Percentiles rank a stretch among this genome's conserved stretches.
Evolutionary conservation across 371 early-diverging fungal species (phyloP).

Genomic region (Chytridium lagenaria): DNA sequence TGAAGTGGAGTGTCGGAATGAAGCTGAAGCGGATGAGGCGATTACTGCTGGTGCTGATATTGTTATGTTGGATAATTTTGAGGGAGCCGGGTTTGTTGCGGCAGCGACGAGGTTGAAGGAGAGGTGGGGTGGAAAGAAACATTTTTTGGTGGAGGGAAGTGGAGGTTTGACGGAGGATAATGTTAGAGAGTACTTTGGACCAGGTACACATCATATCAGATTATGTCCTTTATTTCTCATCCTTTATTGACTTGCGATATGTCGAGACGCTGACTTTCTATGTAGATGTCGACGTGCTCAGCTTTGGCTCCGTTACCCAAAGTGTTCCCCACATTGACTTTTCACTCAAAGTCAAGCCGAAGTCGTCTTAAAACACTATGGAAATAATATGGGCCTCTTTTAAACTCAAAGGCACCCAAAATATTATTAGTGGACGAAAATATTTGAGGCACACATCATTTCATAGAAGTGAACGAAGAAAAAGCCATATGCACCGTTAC

Average conservation of each 20-base stretch:
- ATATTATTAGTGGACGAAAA: too few relatives aligned
- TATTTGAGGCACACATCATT: too few relatives aligned
- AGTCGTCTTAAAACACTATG: not conserved
- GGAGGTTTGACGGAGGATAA: constrained; percentile 94
- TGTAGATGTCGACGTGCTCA: constrained; percentile 88
- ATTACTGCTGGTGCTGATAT: constrained; percentile 96
- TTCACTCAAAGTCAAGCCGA: constrained; percentile 77
- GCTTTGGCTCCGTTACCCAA: constrained; percentile 92
- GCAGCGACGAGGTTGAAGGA: constrained; percentile 78
- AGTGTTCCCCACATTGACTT: constrained; percentile 96
- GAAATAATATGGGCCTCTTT: too few relatives aligned
- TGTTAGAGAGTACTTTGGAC: constrained; percentile 78
- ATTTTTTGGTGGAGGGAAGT: constrained; percentile 90
- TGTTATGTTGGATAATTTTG: constrained; percentile 82
- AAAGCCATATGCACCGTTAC: too few relatives aligned
- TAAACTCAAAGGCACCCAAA: too few relatives aligned
- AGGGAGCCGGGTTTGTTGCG: constrained; percentile 57
- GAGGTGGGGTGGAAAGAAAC: constrained; percentile 70
- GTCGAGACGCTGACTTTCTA: not conserved
- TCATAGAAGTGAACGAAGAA: too few relatives aligned
- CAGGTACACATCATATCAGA: constrained; percentile 58
- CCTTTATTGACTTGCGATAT: constrained; percentile 10
- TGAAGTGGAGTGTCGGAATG: constrained; percentile 94
- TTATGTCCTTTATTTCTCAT: constrained; percentile 21
- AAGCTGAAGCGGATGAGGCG: constrained; percentile 95